Conservation (phyloP, 2,329 filamentous ascomycete genomes). For the Ophiostoma australiae region DNA sequence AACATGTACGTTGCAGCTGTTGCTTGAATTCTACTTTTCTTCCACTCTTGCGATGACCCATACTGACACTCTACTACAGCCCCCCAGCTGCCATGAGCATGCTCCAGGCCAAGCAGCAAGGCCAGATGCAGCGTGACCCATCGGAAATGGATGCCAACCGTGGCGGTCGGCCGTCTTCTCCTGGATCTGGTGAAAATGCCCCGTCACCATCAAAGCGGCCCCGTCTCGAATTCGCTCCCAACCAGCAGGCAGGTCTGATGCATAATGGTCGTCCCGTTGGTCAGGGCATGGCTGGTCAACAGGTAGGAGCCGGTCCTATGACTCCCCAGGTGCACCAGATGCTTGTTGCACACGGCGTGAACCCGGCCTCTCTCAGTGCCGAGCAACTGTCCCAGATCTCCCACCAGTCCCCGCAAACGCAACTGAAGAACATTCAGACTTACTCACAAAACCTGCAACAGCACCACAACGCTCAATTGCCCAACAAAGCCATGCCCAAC, state of each 20-base stretch:
- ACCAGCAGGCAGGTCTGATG: conserved; percentile 64
- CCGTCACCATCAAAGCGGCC: conserved; percentile 89
- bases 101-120: conserved; percentile 60
- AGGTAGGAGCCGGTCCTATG: conserved; percentile 53
- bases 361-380: conserved; percentile 65
- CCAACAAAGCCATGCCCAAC: conserved; percentile 74
- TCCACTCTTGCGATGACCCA: not conserved
- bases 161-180: conserved; percentile 73
- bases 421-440: conserved; percentile 79
- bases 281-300: conserved; percentile 67
- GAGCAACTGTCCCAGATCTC: conserved; percentile 67
- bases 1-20: conserved; percentile 49
- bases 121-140: conserved; percentile 79
- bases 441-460: conserved; percentile 81
- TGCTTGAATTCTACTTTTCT: not conserved
- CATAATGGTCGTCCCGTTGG: conserved; percentile 64
- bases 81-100: conserved; percentile 63
- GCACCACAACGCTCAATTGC: conserved; percentile 76
- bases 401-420: conserved; percentile 52
- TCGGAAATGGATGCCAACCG: conserved; percentile 82
- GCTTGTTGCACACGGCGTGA: conserved; percentile 66
- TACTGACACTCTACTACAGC: conserved; percentile 37
- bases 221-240: conserved; percentile 75
- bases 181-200: conserved; percentile 76
- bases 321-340: conserved; percentile 54